Evolutionary conservation across 192 early-diverging fungal genomes (phyloP).

Genomic region (Backusella psychrophila): DNA sequence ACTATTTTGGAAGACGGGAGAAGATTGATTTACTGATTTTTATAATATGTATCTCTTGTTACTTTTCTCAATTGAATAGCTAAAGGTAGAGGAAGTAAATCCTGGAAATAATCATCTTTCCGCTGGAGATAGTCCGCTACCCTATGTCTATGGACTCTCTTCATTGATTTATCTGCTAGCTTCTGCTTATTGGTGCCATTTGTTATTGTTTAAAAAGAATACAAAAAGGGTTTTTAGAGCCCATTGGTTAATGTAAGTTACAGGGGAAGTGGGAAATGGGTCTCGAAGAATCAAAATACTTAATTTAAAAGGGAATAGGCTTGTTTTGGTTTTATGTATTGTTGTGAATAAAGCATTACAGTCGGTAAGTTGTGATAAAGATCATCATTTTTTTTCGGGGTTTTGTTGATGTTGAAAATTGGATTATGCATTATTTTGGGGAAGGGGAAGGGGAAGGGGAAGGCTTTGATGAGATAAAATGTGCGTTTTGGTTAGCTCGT

Average conservation of each 20-base stretch:
- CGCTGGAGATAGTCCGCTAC: slow-evolving; percentile 53
- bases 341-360: slow-evolving; percentile 51
- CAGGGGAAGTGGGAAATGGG: background rate
- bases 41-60: background rate
- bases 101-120: slow-evolving; percentile 48
- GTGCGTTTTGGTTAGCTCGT: background rate
- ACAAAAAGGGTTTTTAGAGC: slow-evolving; percentile 45
- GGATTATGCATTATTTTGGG: background rate
- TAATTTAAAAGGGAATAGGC: slow-evolving; percentile 22
- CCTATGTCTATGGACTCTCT: slow-evolving; percentile 38
- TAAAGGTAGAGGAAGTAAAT: slow-evolving; percentile 47
- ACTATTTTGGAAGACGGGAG: background rate
- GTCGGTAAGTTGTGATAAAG: slow-evolving; percentile 32
- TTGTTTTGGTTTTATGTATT: slow-evolving; percentile 43
- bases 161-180: slow-evolving; percentile 39
- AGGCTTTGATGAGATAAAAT: background rate
- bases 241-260: slow-evolving; percentile 49
- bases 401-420: background rate
- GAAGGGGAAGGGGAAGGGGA: background rate
- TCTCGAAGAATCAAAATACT: background rate
- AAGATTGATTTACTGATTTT: background rate
- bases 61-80: slow-evolving; percentile 15
- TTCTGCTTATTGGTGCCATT: slow-evolving; percentile 33
- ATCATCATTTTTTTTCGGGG: background rate
- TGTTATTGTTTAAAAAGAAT: slow-evolving; percentile 32